Evolutionary conservation across 2,329 filamentous ascomycete species (phyloP), one percentile per base, ranked within the genome.

Genomic region (Sporothrix protearum): DNA sequence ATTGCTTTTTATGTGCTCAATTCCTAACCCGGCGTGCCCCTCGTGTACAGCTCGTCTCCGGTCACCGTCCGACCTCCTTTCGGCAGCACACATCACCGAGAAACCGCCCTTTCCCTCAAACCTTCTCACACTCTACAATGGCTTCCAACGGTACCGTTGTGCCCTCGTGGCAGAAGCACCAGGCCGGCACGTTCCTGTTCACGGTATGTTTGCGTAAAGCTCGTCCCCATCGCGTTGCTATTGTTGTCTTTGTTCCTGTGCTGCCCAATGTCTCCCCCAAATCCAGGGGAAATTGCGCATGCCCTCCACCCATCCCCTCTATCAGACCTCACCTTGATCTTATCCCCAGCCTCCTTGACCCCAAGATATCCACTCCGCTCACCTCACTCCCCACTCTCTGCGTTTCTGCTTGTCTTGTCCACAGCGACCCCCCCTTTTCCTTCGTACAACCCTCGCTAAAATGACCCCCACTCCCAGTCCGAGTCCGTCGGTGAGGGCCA

Each of bases 401-500:
- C 14, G n/a, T 28, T 22, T 53, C 19, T 53, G 47, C 47, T n/a
- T 51, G 19, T 22, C 49, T 22, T 53, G 49, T 25, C n/a, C 10
- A 1, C 16, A 33, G 39, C 49, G 36, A 7, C 51, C 53, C 9
- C 28, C 9, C 28, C 12, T 2, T 9, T 12, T 16, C 25, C 25
- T 33, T 55, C 19, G 57, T 63, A 25, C 33, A 45, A 45, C n/a
- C 36, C 16, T 59, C 25, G 36, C 70, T 71, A 45, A 71, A 63
- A 33, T 59, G 55, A 19, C 9, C 30, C 30, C 55, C 68, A n/a
- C 51, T 36, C 42, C 9, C 74, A 90, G 88, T 96, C 92, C 82
- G 92, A 96, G 84, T 94, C 92, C 72, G 92, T 95, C 80, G 92
- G 92, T 81, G 92, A 95, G 85, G 92, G 92, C 77, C 94, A 97